These are phyloP conservation scores for Fusarium sp. DNA, from an alignment of 2,329 filamentous ascomycete species.

Conservation along the genomic window DNA sequence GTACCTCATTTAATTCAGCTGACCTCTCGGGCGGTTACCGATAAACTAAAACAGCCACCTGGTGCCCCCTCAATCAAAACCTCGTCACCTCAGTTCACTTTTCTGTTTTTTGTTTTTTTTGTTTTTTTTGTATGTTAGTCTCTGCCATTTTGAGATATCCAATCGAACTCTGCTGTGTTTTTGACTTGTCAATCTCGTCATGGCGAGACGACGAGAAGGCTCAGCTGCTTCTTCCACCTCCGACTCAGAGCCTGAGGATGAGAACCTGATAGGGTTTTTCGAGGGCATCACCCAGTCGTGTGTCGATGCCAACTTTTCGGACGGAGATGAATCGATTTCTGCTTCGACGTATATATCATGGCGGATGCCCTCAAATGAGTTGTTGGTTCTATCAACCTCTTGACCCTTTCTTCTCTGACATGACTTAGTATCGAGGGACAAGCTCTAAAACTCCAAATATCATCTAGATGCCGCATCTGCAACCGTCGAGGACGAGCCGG, in stretches of 20 bases:
- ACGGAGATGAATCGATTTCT: not conserved
- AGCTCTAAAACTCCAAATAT: not conserved
- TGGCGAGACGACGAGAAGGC: not conserved
- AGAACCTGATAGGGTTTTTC: not conserved
- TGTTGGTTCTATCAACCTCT: not conserved
- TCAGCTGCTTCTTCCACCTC: not conserved
- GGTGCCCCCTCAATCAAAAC: not conserved
- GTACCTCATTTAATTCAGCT: not conserved
- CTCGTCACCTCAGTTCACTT: not conserved
- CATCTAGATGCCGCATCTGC: not conserved
- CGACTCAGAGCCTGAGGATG: not conserved
- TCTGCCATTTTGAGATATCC: too few species aligned
- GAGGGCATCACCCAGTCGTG: rapidly evolving
- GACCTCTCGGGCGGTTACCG: not conserved
- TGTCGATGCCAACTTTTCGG: not conserved
- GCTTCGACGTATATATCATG: rapidly evolving
- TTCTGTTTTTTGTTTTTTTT: not conserved
- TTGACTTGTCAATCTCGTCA: rapidly evolving
- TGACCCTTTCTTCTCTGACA: not conserved
- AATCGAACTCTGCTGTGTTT: not conserved
- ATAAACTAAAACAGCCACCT: not conserved
- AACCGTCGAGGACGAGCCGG: not conserved
- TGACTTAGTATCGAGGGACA: not conserved
- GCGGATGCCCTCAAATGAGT: not conserved
- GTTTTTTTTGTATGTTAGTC: not conserved